These are phyloP conservation scores for Stentor coeruleus DNA, from an alignment of 73 alveolate species.

Conservation along the genomic window DNA sequence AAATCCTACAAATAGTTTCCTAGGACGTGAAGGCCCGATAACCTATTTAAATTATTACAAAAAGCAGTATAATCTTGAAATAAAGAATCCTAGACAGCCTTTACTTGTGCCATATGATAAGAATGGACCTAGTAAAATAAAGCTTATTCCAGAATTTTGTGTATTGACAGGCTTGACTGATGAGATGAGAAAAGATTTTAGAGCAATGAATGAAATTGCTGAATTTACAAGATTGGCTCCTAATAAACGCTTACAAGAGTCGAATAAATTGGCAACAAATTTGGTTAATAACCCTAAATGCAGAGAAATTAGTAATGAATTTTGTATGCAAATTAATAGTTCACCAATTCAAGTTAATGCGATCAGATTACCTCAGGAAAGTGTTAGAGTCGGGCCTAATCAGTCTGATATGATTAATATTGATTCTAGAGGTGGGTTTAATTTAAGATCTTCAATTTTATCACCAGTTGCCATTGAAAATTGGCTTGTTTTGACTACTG, in stretches of 20 bases:
- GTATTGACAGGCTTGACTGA: slow-evolving; percentile 78
- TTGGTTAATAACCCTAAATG: background rate
- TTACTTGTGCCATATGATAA: background rate
- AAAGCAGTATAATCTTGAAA: background rate
- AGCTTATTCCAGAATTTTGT: slow-evolving; percentile 81
- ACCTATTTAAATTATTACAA: background rate
- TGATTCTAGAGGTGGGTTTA: background rate
- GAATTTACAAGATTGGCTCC: background rate
- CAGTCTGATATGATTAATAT: background rate
- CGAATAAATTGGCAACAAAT: background rate
- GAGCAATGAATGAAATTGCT: slow-evolving; percentile 60
- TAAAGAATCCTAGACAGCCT: background rate
- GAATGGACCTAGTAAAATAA: slow-evolving; percentile 42
- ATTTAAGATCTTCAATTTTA: background rate
- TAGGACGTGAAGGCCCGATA: background rate
- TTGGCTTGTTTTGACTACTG: background rate
- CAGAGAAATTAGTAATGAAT: background rate
- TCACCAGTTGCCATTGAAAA: background rate
- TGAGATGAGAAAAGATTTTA: slow-evolving; percentile 63
- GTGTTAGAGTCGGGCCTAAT: background rate
- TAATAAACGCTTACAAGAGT: background rate
- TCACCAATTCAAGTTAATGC: background rate
- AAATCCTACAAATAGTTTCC: background rate
- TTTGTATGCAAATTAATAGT: background rate
- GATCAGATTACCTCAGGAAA: background rate